Conservation (phyloP, 495 filamentous ascomycete species). For the Aspergillus coremiiformis region DNA sequence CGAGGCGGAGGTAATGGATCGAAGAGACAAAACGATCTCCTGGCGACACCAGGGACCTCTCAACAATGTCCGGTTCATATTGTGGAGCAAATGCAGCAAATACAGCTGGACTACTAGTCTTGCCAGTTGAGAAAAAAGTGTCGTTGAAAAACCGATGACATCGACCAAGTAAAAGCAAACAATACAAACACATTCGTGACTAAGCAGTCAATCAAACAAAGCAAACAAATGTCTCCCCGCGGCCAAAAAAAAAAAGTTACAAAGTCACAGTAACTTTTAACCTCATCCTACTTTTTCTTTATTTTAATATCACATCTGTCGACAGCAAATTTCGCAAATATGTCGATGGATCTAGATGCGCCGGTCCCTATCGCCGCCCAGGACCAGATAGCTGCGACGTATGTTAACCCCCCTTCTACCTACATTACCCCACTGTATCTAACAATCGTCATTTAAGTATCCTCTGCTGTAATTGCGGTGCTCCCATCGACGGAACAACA, state of each 20-base stretch:
- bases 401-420: slow-evolving; percentile 24
- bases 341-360: slow-evolving; percentile 67
- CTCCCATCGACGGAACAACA: slow-evolving; percentile 84
- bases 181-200: slow-evolving; percentile 9
- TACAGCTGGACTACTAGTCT: neutral
- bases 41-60: slow-evolving; percentile 22
- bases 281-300: neutral
- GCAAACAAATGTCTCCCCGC: slow-evolving; percentile 3
- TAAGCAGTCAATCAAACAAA: slow-evolving; percentile 4
- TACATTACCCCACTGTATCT: slow-evolving; percentile 7
- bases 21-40: slow-evolving; percentile 22
- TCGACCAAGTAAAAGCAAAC: slow-evolving; percentile 7
- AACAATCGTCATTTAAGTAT: slow-evolving; percentile 48
- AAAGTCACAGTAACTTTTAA: neutral
- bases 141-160: neutral
- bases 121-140: neutral
- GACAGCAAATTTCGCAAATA: slow-evolving; percentile 18
- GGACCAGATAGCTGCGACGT: slow-evolving; percentile 54
- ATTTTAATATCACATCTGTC: neutral
- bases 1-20: slow-evolving; percentile 17
- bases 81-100: neutral
- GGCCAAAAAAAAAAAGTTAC: neutral
- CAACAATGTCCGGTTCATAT: slow-evolving; percentile 27
- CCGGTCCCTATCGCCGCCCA: slow-evolving; percentile 49
- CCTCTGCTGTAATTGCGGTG: slow-evolving; percentile 91